These are phyloP conservation scores for Hura crepitans DNA, from an alignment of 441 rosid species.

Conservation along the genomic window DNA sequence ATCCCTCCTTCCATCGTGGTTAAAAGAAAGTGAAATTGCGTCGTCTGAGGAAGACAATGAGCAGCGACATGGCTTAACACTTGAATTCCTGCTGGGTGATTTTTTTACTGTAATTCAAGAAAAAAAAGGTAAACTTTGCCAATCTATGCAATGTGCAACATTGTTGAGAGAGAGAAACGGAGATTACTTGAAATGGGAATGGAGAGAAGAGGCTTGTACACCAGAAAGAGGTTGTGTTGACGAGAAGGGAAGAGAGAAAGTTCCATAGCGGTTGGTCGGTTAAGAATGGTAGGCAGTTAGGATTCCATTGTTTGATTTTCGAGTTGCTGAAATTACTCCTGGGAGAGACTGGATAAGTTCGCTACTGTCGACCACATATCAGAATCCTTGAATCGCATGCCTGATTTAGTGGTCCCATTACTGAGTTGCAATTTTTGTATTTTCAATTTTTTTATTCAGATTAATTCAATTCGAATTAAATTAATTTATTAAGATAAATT, in stretches of 20 bases:
- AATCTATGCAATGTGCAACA: no score
- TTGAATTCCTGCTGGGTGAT: constrained; percentile 21
- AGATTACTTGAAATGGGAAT: constrained; percentile 25
- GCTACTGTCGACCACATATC: constrained; percentile 51
- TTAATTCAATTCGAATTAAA: no score
- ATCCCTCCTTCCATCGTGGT: constrained; percentile 51
- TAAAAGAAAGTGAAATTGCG: constrained; percentile 27
- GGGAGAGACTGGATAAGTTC: constrained; percentile 37
- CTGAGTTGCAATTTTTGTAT: neutral
- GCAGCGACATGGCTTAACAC: constrained; percentile 35
- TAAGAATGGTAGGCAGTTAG: constrained; percentile 26
- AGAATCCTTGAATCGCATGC: neutral
- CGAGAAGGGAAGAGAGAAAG: constrained; percentile 36
- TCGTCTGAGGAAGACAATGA: constrained; percentile 40
- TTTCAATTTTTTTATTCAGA: no score
- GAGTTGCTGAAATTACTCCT: neutral
- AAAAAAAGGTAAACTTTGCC: no score
- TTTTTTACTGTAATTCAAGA: constrained; percentile 39
- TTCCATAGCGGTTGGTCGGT: constrained; percentile 30
- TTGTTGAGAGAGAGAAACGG: constrained; percentile 18
- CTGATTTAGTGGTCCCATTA: neutral
- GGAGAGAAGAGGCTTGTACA: constrained; percentile 30
- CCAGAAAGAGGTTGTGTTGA: constrained; percentile 33
- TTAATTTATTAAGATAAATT: no score
- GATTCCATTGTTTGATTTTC: neutral